Conservation (phyloP, 768 basidiomycete species). For the Psilocybe subaeruginosa region DNA sequence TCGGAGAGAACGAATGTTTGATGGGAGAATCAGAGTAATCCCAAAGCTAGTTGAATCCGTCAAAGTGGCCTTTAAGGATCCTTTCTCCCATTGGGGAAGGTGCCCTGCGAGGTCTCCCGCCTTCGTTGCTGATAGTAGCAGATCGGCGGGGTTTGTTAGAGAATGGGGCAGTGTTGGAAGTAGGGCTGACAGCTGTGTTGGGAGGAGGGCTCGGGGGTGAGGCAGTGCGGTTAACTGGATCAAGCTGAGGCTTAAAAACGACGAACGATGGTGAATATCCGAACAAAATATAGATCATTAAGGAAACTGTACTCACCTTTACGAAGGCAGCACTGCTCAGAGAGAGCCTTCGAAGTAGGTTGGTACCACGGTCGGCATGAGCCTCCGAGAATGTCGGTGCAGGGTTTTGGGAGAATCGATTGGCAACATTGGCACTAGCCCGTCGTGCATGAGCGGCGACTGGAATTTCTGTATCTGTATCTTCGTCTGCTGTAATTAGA, state of each 20-base stretch:
- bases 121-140: slow-evolving; percentile 55
- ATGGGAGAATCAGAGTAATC: slow-evolving; percentile 10
- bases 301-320: slow-evolving; percentile 48
- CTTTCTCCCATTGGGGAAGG: slow-evolving; percentile 92
- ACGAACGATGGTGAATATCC: slow-evolving; percentile 17
- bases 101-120: slow-evolving; percentile 57
- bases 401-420: slow-evolving; percentile 54
- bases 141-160: slow-evolving; percentile 52
- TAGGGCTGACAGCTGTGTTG: slow-evolving; percentile 50
- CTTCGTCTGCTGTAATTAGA: slow-evolving; percentile 34
- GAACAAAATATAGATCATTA: background rate
- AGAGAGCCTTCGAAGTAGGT: slow-evolving; percentile 75
- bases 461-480: slow-evolving; percentile 42
- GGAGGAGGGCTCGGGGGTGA: slow-evolving; percentile 53
- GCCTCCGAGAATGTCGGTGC: slow-evolving; percentile 45
- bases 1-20: slow-evolving; percentile 4
- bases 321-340: slow-evolving; percentile 57
- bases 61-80: slow-evolving; percentile 90
- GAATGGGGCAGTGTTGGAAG: slow-evolving; percentile 30
- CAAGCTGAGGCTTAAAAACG: slow-evolving; percentile 29
- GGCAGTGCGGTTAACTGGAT: slow-evolving; percentile 27
- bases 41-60: slow-evolving; percentile 72
- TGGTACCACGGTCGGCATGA: slow-evolving; percentile 67
- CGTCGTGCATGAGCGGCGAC: slow-evolving; percentile 57
- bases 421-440: slow-evolving; percentile 57